Conservation (phyloP, 441 rosid species). For the Geranium incanum region DNA sequence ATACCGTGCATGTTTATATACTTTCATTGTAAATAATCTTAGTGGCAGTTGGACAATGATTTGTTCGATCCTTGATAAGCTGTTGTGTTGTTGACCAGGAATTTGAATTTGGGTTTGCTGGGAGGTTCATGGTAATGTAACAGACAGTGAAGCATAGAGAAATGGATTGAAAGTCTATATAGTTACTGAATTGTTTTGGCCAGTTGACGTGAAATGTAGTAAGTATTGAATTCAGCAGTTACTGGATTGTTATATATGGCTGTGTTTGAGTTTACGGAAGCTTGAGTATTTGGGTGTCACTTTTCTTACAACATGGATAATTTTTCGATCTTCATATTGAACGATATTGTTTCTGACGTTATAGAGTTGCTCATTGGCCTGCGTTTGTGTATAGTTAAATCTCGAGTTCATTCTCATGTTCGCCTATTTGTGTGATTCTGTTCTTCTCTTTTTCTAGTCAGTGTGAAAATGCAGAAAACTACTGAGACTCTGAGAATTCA, state of each 20-base stretch:
- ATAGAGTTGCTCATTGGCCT: background rate
- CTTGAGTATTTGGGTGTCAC: background rate
- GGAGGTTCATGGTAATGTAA: background rate
- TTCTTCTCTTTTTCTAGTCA: too few species aligned
- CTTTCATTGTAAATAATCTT: background rate
- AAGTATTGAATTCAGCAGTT: background rate
- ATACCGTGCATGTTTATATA: background rate
- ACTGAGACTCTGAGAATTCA: too few species aligned
- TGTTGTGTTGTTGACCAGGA: conserved; percentile 1
- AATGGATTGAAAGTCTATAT: background rate
- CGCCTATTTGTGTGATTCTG: too few species aligned
- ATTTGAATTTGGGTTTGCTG: background rate
- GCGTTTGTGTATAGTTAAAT: too few species aligned
- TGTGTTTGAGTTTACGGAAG: background rate
- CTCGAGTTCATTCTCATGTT: too few species aligned
- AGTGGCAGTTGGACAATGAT: background rate
- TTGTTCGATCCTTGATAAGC: background rate
- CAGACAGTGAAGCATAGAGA: background rate
- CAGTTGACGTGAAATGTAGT: background rate
- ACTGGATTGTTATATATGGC: background rate
- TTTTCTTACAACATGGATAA: background rate
- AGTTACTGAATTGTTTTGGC: background rate
- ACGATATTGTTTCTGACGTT: background rate
- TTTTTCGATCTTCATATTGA: background rate
- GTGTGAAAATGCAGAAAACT: too few species aligned